phyloP scores from a whole-genome alignment of 106 monocot genomes.

The Cymbidium sinense region DNA sequence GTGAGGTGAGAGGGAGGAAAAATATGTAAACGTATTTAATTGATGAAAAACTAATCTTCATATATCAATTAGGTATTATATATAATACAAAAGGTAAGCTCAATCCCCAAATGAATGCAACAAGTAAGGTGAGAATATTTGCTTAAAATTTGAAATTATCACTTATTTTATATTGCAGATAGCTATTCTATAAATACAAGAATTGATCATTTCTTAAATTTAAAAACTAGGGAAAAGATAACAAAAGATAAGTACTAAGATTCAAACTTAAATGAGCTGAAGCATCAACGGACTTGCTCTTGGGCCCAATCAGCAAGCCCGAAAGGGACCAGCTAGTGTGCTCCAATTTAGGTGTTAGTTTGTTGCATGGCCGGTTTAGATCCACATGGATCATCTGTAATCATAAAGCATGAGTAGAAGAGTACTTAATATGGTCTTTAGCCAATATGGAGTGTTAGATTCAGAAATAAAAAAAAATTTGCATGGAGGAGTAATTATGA shows the following conservation, averaged over 20 bases:
- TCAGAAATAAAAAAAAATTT: too few relatives aligned
- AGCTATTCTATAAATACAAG: neutral
- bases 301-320: neutral
- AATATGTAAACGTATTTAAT: neutral
- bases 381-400: neutral
- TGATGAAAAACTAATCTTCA: neutral
- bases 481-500: too few relatives aligned
- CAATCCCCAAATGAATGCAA: neutral
- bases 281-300: neutral
- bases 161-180: neutral
- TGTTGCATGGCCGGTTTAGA: neutral
- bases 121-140: neutral
- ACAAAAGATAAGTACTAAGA: neutral
- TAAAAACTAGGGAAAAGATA: neutral
- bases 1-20: neutral
- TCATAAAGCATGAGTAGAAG: too few relatives aligned
- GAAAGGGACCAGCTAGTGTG: too few relatives aligned
- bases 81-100: neutral
- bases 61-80: neutral
- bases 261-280: too few relatives aligned
- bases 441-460: too few relatives aligned
- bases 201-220: neutral
- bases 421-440: too few relatives aligned
- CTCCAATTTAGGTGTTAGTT: too few relatives aligned
- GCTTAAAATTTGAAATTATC: neutral